Conservation (phyloP, 2,329 filamentous ascomycete species). For the Pestalotiopsis sp. region DNA sequence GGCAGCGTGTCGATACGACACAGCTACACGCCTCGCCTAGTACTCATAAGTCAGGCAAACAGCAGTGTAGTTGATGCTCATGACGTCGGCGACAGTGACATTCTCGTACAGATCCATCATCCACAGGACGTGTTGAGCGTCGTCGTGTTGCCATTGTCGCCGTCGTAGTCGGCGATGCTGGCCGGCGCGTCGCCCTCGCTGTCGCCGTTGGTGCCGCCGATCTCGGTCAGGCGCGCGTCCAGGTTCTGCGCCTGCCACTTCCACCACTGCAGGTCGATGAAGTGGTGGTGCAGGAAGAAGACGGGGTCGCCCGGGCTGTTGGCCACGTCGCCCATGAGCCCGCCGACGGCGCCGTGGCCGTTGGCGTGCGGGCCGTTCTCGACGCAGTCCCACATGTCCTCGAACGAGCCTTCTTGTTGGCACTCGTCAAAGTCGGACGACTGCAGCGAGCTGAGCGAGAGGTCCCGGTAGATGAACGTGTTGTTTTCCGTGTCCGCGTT, state of each 20-base stretch:
- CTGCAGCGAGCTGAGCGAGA: not conserved
- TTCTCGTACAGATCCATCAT: constrained; percentile 29
- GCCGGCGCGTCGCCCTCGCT: not conserved
- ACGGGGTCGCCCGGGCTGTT: constrained; percentile 30
- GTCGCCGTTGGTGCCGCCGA: constrained; percentile 21
- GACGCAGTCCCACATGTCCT: constrained; percentile 4
- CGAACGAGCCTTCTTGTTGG: not conserved
- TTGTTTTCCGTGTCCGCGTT: not conserved
- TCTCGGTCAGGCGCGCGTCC: constrained; percentile 24
- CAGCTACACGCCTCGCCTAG: too few relatives aligned
- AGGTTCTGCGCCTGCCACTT: constrained; percentile 28
- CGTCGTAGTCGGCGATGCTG: constrained; percentile 16
- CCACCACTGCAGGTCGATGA: constrained; percentile 30
- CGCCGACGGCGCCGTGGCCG: not conserved
- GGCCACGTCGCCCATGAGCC: not conserved
- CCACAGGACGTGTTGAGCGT: not conserved
- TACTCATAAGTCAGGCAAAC: constrained; percentile 21
- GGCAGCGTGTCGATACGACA: too few relatives aligned
- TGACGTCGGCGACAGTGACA: constrained; percentile 27
- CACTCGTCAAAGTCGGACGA: constrained; percentile 5
- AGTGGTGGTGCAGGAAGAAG: constrained; percentile 36
- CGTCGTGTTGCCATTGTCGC: constrained; percentile 10
- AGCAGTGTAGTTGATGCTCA: constrained; percentile 17
- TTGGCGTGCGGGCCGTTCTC: not conserved
- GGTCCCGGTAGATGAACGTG: constrained; percentile 3